A percentile compares a stretch with the other conserved stretches of the same genome.
Evolutionary conservation across 2,329 filamentous ascomycete genomes (phyloP).

Genomic region (Diaporthe australafricana): DNA sequence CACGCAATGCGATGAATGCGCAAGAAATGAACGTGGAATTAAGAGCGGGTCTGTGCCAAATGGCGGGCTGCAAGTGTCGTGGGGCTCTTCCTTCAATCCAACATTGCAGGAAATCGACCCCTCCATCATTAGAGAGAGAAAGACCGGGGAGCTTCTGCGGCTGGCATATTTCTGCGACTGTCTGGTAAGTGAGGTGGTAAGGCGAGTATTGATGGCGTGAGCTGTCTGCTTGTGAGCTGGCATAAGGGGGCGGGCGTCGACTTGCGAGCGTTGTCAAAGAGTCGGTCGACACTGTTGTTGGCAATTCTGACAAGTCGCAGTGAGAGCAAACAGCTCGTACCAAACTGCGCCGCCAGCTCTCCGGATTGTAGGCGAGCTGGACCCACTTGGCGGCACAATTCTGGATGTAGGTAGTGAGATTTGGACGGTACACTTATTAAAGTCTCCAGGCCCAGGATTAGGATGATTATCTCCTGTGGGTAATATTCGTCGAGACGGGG

Average conservation of each 20-base stretch:
- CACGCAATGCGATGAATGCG: slow-evolving; percentile 20
- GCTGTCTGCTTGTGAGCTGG: not conserved
- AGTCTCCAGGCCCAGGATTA: not conserved
- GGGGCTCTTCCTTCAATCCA: slow-evolving; percentile 24
- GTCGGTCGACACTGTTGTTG: not conserved
- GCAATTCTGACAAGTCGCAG: not conserved
- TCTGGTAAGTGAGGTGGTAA: not conserved
- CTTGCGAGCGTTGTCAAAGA: not conserved
- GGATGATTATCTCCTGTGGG: not conserved
- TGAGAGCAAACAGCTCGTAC: slow-evolving; percentile 1
- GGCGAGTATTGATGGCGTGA: not conserved
- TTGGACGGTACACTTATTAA: slow-evolving; percentile 24
- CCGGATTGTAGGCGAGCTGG: slow-evolving; percentile 14
- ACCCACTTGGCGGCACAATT: slow-evolving; percentile 3
- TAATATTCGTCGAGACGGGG: not conserved
- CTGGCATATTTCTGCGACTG: not conserved
- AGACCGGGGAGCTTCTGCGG: not conserved
- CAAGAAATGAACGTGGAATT: slow-evolving; percentile 35
- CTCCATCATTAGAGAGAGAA: not conserved
- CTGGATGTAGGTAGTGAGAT: not conserved
- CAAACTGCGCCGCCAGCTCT: slow-evolving; percentile 13
- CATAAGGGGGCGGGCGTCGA: not conserved
- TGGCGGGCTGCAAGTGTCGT: slow-evolving; percentile 29
- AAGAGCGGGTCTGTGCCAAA: slow-evolving; percentile 38
- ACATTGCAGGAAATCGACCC: slow-evolving; percentile 19